Base-by-base conservation (phyloP, 2,329 filamentous ascomycete species). In the Amesomyces nigricolor region DNA sequence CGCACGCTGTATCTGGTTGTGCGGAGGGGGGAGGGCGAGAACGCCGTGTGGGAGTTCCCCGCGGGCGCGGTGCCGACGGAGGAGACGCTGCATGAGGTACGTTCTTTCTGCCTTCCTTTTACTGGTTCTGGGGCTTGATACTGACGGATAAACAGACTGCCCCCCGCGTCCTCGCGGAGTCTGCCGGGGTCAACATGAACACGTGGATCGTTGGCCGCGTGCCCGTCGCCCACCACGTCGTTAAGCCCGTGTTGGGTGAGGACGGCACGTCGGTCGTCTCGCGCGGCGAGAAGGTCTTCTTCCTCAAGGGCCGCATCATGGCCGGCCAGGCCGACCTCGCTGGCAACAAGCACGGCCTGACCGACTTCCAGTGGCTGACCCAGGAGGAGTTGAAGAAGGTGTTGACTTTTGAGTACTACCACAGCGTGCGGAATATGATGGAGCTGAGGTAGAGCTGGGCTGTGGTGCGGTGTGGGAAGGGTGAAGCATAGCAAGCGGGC, bases 251-350 rank as follows among this genome's bases (percentile, higher is more conserved):
- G 65, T 64, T 76, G 67, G 69, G 71, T 63, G 67, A 71, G 63
- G 73, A 78, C 67, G 69, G 70, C 45, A 66, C 68, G 32, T 35
- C 49, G 19, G 57, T 78, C 45, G 66, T 71, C 56, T 64, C 70
- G 62, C 73, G 78, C 54, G 90, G 89, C 52, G 81, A 87, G 67
- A 96, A 96, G 79, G 86, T 85, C 2, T 99, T 99, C 73, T 96
- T 95, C 79, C 83, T 97, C 78, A 97, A 97, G 78, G 89, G 85
- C 49, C 83, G 94, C 61, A 97, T 99, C 71, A 89, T 97, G 88
- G 90, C 91, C 35, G 94, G 94, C n/a, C 94, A 97, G 74, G 90
- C 87, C 30, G 82, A 96, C 70, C 72, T 97, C 51, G 75, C 77
- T 59, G 78, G 76, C 57, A 96, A 94, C 73, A 75, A 76, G 58